Evolutionary conservation across 768 basidiomycete species (phyloP), one percentile per base, ranked within the genome.

Genomic region (Lactarius hatsudake): DNA sequence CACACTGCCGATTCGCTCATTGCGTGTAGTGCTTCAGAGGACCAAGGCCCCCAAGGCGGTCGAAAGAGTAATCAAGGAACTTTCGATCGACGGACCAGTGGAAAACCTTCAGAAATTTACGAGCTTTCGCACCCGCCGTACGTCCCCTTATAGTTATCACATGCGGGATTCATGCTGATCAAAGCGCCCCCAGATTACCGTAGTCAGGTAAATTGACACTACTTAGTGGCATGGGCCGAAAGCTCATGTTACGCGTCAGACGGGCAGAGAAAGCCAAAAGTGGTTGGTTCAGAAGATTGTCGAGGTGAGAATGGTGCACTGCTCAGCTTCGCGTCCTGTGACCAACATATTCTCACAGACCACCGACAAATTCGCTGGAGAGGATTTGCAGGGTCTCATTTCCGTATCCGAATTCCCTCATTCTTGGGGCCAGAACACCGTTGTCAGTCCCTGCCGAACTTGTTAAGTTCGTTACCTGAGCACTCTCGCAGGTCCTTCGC

Each of bases 351-450:
- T 59, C 58, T 60, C 56, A 56, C 53, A 92, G 90, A 85, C 89
- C 67, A 94, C 92, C 2, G 71, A 77, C 43, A 75, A 87, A 71
- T 85, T 79, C 66, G 90, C 87, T 17, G 82, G 87, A 5, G 75
- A 84, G 51, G 79, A 81, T 38, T 77, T 94, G 59, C 83, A 78
- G 55, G 72, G 82, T 56, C 71, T 76, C 18, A 91, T 96, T 71
- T 82, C 83, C 7, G 76, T 94, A 65, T 78, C 81, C 30, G 93
- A 93, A 75, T 94, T 94, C 72, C 64, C 78, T 59, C 93, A 95
- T 75, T 78, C 85, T 2, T 95, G 94, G 94, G 88, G 88, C 12
- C 95, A 97, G 81, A 88, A 90, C 76, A 84, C 84, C 61, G 86
- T 93, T 68, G 87, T 90, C 74, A 66, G 86, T 75, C 23, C 20